These are phyloP conservation scores for Inga oerstediana DNA, from an alignment of 306 rosid species.

Conservation along the genomic window DNA sequence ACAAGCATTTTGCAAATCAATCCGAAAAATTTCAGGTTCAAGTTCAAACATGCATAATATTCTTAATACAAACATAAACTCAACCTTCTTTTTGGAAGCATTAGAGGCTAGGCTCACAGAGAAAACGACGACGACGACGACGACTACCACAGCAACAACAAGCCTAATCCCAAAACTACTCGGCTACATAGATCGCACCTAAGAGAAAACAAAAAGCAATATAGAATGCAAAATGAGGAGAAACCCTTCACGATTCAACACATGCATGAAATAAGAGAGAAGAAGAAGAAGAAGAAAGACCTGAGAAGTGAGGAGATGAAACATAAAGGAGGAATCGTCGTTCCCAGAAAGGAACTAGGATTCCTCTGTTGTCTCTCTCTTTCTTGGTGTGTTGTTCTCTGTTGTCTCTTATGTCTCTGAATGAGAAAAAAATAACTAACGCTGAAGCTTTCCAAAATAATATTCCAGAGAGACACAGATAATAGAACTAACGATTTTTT, in stretches of 20 bases:
- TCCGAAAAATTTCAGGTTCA: background rate
- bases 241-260: background rate
- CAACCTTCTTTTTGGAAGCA: background rate
- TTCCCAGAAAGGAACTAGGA: conserved; percentile 52
- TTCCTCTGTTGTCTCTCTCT: conserved; percentile 38
- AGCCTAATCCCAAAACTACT: no score
- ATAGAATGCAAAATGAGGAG: background rate
- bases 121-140: background rate
- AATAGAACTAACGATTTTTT: background rate
- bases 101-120: background rate
- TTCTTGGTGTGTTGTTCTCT: background rate
- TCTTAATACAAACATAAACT: background rate
- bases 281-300: background rate
- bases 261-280: background rate
- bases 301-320: conserved; percentile 8
- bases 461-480: background rate
- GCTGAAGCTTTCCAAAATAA: background rate
- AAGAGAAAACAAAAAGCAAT: background rate
- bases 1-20: background rate
- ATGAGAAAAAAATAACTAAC: background rate
- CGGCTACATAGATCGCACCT: no score
- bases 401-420: conserved; percentile 5
- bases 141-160: no score
- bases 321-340: conserved; percentile 48
- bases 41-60: background rate